phyloP scores from a whole-genome alignment of 805 yeast species.

The Saturnispora mendoncae region DNA sequence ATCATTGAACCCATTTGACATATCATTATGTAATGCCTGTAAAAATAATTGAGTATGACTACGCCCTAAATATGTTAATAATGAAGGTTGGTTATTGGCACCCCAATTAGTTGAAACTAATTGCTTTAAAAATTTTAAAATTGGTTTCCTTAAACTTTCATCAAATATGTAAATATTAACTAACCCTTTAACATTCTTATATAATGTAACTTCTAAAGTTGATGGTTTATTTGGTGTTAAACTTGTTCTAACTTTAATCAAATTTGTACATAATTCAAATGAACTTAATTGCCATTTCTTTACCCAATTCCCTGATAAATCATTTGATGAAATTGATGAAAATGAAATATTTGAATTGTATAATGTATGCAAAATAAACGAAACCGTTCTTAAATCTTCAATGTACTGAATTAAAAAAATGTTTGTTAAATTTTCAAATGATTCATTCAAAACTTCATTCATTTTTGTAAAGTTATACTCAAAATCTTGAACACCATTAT shows the following conservation, averaged over 20 bases:
- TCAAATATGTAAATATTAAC: conserved; percentile 49
- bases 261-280: conserved; percentile 46
- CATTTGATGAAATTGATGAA: conserved; percentile 18
- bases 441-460: conserved; percentile 40
- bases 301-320: conserved; percentile 39
- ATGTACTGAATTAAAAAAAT: conserved; percentile 47
- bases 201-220: conserved; percentile 54
- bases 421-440: conserved; percentile 43
- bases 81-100: conserved; percentile 54
- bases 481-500: conserved; percentile 44
- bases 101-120: conserved; percentile 51
- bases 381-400: conserved; percentile 43
- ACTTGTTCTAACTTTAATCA: conserved; percentile 49
- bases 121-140: conserved; percentile 49
- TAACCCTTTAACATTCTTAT: conserved; percentile 44
- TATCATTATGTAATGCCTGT: conserved; percentile 49
- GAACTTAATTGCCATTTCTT: conserved; percentile 41
- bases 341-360: conserved; percentile 33
- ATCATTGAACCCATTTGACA: conserved; percentile 48
- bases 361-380: conserved; percentile 44
- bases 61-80: conserved; percentile 74
- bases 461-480: conserved; percentile 32
- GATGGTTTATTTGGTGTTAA: conserved; percentile 44
- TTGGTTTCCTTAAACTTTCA: conserved; percentile 37
- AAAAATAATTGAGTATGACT: conserved; percentile 51